phyloP scores from a whole-genome alignment of 768 basidiomycete species.

The Calocybe gangraenosa region DNA sequence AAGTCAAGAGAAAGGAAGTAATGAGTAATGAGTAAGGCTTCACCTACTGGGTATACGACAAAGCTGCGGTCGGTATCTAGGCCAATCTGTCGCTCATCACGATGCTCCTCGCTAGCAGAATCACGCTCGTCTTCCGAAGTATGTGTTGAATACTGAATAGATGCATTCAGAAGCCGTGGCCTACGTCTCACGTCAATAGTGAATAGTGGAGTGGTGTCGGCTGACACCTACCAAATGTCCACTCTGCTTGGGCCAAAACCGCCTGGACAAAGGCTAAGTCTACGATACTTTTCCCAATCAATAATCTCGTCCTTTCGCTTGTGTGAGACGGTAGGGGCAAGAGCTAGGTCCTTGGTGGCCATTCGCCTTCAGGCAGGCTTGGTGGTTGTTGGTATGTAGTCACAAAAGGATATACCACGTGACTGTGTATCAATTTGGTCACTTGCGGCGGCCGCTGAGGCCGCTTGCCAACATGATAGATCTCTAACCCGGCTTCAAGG shows the following conservation, averaged over 20 bases:
- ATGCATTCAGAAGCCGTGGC: conserved; percentile 17
- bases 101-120: conserved; percentile 33
- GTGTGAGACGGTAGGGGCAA: background rate
- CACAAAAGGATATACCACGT: too few species aligned
- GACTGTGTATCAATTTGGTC: too few species aligned
- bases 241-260: conserved; percentile 59
- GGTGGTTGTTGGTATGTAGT: too few species aligned
- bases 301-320: background rate
- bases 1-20: background rate
- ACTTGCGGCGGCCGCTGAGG: too few species aligned
- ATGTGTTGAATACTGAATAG: background rate
- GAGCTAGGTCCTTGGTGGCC: too few species aligned
- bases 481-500: too few species aligned
- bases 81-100: conserved; percentile 82
- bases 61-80: conserved; percentile 93
- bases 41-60: conserved; percentile 89
- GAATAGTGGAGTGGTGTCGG: too few species aligned
- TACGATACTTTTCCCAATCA: conserved; percentile 8
- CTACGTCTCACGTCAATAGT: background rate
- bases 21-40: conserved; percentile 11
- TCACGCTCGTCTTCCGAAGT: conserved; percentile 4
- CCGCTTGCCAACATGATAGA: too few species aligned
- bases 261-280: conserved; percentile 46
- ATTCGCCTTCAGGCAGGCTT: too few species aligned
- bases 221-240: conserved; percentile 47